A percentile compares a stretch with the other conserved stretches of the same genome.
phyloP scores from a whole-genome alignment of 306 rosid species.

The Malus orientalis region DNA sequence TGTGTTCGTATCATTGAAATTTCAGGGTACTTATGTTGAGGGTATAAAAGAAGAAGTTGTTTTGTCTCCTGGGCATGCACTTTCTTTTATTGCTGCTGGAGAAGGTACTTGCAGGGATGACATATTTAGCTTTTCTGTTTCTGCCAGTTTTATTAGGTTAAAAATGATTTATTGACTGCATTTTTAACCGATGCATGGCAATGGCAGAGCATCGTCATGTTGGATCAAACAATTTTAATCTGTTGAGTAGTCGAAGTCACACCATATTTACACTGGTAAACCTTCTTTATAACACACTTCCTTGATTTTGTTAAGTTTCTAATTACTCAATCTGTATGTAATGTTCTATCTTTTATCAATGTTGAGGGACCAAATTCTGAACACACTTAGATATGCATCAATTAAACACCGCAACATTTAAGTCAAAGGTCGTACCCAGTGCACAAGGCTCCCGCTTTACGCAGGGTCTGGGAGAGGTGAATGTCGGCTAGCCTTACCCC shows the following conservation, averaged over 20 bases:
- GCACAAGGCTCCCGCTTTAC: too few species aligned
- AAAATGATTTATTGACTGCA: conserved; percentile 3
- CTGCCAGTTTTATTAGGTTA: background rate
- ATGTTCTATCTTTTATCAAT: background rate
- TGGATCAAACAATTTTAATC: conserved; percentile 96
- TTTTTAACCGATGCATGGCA: conserved; percentile 7
- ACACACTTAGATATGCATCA: background rate
- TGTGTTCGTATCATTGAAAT: conserved; percentile 7
- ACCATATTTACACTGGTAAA: conserved; percentile 94
- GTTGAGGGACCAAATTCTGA: background rate
- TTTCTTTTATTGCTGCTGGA: conserved; percentile 98
- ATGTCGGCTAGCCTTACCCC: too few species aligned
- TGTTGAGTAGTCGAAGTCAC: conserved; percentile 98
- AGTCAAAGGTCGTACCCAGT: too few species aligned
- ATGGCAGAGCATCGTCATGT: conserved; percentile 97
- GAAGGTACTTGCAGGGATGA: conserved; percentile 57
- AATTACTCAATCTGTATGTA: background rate
- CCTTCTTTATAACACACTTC: background rate
- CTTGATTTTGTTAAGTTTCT: background rate
- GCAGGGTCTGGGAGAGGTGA: too few species aligned
- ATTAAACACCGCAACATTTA: background rate
- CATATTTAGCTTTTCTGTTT: background rate
- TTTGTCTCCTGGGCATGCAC: conserved; percentile 96
- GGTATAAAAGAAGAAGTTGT: conserved; percentile 99
- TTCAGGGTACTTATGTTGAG: conserved; percentile 98